These are phyloP conservation scores for Thelonectria olida DNA, from an alignment of 2,329 filamentous ascomycete genomes.

Conservation along the genomic window DNA sequence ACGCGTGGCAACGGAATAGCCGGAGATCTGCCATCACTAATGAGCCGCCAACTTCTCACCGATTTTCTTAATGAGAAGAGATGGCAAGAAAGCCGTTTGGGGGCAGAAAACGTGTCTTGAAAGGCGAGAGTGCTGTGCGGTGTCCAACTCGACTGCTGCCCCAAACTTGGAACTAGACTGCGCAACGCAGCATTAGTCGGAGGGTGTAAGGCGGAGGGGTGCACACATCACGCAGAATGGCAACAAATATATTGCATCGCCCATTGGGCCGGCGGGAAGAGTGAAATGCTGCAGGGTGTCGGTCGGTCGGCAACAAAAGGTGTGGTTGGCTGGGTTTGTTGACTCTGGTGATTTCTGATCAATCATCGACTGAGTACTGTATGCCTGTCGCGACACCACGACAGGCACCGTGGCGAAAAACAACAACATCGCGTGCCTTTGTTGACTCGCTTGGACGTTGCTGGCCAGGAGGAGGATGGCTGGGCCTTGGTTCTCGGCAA, in stretches of 20 bases:
- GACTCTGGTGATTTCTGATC: background rate
- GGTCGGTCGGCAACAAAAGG: conserved; percentile 19
- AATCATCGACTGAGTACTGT: conserved; percentile 9
- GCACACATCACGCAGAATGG: conserved; percentile 18
- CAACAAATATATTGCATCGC: conserved; percentile 6
- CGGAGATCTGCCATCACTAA: conserved; percentile 32
- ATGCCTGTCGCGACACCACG: conserved; percentile 8
- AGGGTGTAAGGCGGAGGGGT: conserved; percentile 30
- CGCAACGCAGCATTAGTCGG: conserved; percentile 15
- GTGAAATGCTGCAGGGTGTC: conserved; percentile 31
- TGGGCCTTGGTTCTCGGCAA: conserved; percentile 7
- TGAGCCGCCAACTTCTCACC: conserved; percentile 38
- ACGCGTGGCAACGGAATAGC: conserved; percentile 20
- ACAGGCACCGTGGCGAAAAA: conserved; percentile 12
- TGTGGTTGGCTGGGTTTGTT: conserved; percentile 27
- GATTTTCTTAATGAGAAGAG: conserved; percentile 27
- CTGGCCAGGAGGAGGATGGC: conserved; percentile 1
- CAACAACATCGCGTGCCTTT: conserved; percentile 10
- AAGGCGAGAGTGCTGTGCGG: conserved; percentile 19
- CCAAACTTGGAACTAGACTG: conserved; percentile 10
- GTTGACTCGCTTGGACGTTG: conserved; percentile 10
- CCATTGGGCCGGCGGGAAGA: conserved; percentile 29
- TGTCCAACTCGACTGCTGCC: background rate
- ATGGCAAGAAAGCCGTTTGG: background rate
- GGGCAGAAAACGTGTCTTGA: conserved; percentile 7